Base-by-base conservation (phyloP, 1,139 yeast species). In the Pneumocystis wakefieldiae region DNA sequence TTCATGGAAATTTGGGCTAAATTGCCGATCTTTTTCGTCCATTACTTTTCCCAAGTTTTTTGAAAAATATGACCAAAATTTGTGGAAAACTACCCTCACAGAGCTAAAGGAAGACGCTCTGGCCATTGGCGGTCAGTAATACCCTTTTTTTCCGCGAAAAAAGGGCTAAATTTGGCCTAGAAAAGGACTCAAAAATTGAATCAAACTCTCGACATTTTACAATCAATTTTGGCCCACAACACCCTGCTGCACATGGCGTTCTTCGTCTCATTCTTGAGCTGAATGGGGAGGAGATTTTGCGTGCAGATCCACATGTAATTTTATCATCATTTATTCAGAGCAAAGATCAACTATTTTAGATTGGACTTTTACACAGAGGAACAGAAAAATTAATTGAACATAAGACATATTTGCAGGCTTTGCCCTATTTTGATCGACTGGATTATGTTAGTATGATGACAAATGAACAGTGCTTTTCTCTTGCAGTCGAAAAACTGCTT, bases 171-270 rank as follows among this genome's bases (percentile, higher is more conserved):
- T 29, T 57, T 37, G 12, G 3, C 3, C 36, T 55, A 37, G 57
- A 62, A 41, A 37, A 61, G 17, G 35, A 24, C 3, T 32, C 58
- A 17, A 24, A 24, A 5, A 1, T 19, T 6, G 61, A 63, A 57
- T 29, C 78, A 66, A 85, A 86, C 73, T 84, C 87, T 71, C 83
- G 95, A 75, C 95, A 87, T 74, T 87, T 87, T 77, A 87, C 95
- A 62, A 84, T 88, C 73, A 88, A 87, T 76, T 88, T 88, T 72
- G 96, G 95, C 57, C 95, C 96, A 59, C 96, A 87, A 76, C 96
- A 87, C 78, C 96, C 96, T 39, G 96, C 96, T 67, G 95, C 95
- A 60, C 96, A 87, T 77, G 96, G 96, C 68, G 96, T 87, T 76
- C 80, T 87, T 78, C 82, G 96, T 73, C 80, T 87, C 75, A 87